Base-by-base conservation (phyloP, 257 asterid species). In the Echium plantagineum region DNA sequence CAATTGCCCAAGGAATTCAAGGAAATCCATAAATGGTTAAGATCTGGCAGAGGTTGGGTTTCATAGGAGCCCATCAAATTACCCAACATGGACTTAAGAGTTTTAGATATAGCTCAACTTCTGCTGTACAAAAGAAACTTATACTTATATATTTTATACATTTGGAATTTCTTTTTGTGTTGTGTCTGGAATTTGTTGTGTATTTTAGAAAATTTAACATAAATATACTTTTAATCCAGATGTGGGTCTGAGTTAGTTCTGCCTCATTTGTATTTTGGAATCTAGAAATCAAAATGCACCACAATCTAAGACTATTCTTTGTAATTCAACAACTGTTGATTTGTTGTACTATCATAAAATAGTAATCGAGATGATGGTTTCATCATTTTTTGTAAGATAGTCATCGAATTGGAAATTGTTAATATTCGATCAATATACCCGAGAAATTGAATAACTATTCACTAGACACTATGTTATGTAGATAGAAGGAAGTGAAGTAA, bases 91-190 rank as follows among this genome's bases (percentile, higher is more conserved):
- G 49, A 21, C 13, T 26, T 52, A 20, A 24, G 49, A 42, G n/a
- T 59, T 13, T n/a, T 55, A 4, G 20, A 52, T 51, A 62, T 52
- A 62, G 61, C 61, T 72, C 55, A 60, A 52, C 35, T 57, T 64
- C 55, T 72, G 46, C 62, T 66, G 72, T 66, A 67, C 69, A 71
- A 58, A 65, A n/a, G 57, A 57, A 58, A 56, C 48, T 24, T 54
- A 18, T 10, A 22, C 38, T 56, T 47, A 17, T 17, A 16, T 28
- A 19, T 10, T 59, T 18, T 15, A 6, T 21, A 24, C 21, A 15
- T 28, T 17, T n/a, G 31, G 24, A 35, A 30, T 28, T 17, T 55
- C 48, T 42, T 42, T 42, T 42, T 42, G 32, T 42, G 49, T 42
- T 10, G 3, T 42, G 4, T 1, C 10, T 35, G 49, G 10, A 42